Conservation (phyloP, 352 stramenopile genomes). For the Pythium biforme region DNA sequence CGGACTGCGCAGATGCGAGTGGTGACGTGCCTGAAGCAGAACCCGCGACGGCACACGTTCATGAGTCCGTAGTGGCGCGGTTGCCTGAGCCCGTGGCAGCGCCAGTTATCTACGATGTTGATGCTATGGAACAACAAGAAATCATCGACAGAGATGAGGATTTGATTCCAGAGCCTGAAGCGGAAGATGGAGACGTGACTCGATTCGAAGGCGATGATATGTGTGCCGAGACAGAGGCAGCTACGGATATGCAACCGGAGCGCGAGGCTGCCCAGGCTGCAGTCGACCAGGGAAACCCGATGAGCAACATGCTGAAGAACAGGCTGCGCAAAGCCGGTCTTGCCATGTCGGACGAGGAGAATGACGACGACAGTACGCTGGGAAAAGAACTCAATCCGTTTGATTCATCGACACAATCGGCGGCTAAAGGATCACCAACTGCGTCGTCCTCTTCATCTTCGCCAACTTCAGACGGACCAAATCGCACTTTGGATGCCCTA, state of each 20-base stretch:
- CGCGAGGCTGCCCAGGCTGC: not conserved
- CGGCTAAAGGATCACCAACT: constrained; percentile 16
- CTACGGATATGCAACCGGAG: not conserved
- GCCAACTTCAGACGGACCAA: constrained; percentile 13
- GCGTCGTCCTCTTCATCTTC: constrained; percentile 22
- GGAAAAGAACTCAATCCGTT: constrained; percentile 12
- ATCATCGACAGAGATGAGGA: constrained; percentile 28
- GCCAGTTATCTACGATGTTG: not conserved
- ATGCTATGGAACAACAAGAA: constrained; percentile 3
- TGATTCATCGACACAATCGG: constrained; percentile 17
- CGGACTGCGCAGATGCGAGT: not conserved
- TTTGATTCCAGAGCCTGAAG: constrained; percentile 23
- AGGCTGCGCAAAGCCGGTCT: constrained; percentile 20
- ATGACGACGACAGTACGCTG: not conserved
- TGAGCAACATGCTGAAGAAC: constrained; percentile 21
- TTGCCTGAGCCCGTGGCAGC: not conserved
- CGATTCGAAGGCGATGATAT: not conserved
- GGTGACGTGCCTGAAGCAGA: not conserved
- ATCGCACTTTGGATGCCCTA: not conserved
- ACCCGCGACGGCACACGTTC: not conserved
- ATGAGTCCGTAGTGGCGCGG: no score
- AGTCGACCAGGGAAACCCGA: constrained; percentile 7
- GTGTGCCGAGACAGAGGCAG: constrained; percentile 10
- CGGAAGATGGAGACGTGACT: constrained; percentile 1
- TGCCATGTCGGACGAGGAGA: constrained; percentile 20